These are phyloP conservation scores for Salix purpurea DNA, from an alignment of 345 rosid genomes.

Conservation along the genomic window DNA sequence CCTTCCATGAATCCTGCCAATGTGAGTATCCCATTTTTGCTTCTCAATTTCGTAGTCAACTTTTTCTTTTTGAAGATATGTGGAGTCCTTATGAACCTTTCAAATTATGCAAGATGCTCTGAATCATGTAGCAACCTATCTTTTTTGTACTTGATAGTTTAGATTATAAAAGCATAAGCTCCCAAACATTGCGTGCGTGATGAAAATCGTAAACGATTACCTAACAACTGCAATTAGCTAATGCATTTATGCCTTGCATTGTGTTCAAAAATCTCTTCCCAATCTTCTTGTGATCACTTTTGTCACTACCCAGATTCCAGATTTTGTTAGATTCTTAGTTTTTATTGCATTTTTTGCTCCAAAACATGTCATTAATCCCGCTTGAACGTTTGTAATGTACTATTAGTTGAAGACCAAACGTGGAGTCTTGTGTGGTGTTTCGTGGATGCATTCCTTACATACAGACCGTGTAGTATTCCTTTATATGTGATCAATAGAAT, in stretches of 20 bases:
- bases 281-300: not conserved
- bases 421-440: too few species aligned
- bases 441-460: too few species aligned
- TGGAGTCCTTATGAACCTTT: not conserved
- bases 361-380: not conserved
- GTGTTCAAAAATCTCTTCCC: not conserved
- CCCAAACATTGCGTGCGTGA: not conserved
- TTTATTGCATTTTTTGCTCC: not conserved
- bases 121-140: not conserved
- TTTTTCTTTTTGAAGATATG: not conserved
- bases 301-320: not conserved
- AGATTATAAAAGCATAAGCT: not conserved
- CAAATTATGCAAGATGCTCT: not conserved
- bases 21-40: conserved; percentile 50
- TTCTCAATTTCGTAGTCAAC: not conserved
- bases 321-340: not conserved
- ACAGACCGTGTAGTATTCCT: too few species aligned
- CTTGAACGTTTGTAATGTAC: not conserved
- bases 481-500: too few species aligned
- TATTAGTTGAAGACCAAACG: too few species aligned
- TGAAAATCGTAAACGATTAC: not conserved
- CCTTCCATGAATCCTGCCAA: conserved; percentile 98
- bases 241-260: not conserved
- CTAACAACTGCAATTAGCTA: not conserved
- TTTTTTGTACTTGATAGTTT: not conserved